phyloP scores from a whole-genome alignment of 495 filamentous ascomycete genomes.

The Hyaloscypha variabilis region DNA sequence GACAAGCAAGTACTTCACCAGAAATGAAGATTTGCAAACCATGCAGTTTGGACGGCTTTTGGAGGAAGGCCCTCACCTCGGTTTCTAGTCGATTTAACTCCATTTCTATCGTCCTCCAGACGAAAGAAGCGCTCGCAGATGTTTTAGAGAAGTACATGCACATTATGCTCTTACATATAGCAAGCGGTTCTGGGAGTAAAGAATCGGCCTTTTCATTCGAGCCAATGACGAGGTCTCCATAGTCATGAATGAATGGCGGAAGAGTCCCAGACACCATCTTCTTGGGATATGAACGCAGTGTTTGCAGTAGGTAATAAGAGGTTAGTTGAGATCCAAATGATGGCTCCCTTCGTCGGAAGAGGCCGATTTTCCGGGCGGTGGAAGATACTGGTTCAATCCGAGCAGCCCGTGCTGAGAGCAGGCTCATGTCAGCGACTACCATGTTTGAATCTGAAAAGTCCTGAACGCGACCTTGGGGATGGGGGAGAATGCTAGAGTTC shows the following conservation, averaged over 20 bases:
- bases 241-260: conserved; percentile 12
- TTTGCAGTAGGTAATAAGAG: conserved; percentile 1
- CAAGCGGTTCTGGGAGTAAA: neutral
- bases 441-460: neutral
- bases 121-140: neutral
- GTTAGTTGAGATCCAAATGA: conserved; percentile 6
- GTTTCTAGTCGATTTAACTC: conserved; percentile 1
- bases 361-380: neutral
- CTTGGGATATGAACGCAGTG: conserved; percentile 4
- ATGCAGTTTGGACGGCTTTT: no score
- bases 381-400: neutral
- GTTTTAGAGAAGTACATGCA: conserved; percentile 6
- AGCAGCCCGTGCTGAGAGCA: neutral
- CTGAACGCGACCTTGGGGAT: neutral
- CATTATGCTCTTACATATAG: conserved; percentile 8
- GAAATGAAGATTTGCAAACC: no score
- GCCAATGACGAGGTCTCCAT: neutral
- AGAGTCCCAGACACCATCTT: neutral
- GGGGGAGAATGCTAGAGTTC: neutral
- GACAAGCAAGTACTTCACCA: no score
- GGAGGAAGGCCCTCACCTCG: neutral
- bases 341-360: conserved; percentile 2
- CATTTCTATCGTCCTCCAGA: conserved; percentile 9
- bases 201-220: neutral
- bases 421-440: neutral